Evolutionary conservation across 495 filamentous ascomycete species (phyloP).

Genomic region (Neurospora cerealis): DNA sequence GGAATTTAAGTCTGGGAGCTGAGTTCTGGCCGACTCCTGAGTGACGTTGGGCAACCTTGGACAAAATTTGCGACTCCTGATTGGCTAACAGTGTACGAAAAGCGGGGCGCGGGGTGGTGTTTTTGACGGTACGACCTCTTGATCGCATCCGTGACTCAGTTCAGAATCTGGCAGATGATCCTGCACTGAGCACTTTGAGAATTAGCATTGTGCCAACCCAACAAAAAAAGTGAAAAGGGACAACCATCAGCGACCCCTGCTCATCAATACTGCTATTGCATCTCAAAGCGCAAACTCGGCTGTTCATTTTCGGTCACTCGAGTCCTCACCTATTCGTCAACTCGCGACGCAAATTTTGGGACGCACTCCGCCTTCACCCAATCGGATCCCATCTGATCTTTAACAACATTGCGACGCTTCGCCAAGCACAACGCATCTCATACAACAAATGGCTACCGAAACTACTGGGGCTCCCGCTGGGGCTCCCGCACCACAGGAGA

Average conservation of each 20-base stretch:
- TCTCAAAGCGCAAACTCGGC: neutral
- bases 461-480: conserved; percentile 9
- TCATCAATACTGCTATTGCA: neutral
- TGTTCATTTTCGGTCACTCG: neutral
- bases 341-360: neutral
- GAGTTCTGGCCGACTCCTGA: neutral
- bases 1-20: neutral
- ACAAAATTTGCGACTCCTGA: neutral
- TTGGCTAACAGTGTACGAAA: neutral
- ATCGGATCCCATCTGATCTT: neutral
- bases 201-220: neutral
- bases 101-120: neutral
- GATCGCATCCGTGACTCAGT: neutral
- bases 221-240: neutral
- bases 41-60: neutral
- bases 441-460: conserved; percentile 17
- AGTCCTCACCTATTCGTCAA: neutral
- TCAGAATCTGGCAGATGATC: neutral
- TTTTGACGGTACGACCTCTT: neutral
- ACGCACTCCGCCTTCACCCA: neutral
- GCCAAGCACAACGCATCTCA: neutral
- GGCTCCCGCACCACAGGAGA: neutral
- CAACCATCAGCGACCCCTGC: neutral
- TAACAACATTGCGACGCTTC: neutral
- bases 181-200: neutral